Conservation (phyloP, 768 basidiomycete genomes). For the Hericium coralloides region DNA sequence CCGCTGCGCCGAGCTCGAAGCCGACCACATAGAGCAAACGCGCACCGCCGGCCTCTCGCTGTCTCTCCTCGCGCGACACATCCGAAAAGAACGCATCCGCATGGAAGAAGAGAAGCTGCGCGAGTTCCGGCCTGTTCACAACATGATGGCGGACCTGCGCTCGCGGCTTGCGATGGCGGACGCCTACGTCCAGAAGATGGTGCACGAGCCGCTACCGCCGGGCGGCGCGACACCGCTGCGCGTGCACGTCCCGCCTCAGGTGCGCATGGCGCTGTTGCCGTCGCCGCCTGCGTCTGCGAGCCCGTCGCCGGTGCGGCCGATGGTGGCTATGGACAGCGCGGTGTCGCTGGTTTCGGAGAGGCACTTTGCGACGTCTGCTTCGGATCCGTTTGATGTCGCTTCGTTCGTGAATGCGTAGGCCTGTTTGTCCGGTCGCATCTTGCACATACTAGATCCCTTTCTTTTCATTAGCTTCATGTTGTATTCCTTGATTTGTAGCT, state of each 20-base stretch:
- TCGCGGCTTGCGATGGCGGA: neutral
- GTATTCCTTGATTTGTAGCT: neutral
- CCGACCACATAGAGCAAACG: neutral
- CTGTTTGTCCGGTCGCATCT: no score
- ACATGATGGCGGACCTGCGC: constrained; percentile 1
- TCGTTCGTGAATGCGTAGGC: no score
- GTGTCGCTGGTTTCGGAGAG: no score
- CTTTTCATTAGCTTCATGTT: neutral
- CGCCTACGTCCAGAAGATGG: constrained; percentile 1
- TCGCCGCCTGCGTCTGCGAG: neutral
- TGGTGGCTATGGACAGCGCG: neutral
- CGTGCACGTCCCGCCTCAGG: neutral
- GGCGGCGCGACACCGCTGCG: neutral
- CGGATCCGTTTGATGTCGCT: no score
- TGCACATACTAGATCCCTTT: neutral
- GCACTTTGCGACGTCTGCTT: no score
- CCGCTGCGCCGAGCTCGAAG: neutral
- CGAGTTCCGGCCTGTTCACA: neutral
- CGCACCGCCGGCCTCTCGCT: neutral
- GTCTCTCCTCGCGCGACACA: neutral
- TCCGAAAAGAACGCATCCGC: neutral
- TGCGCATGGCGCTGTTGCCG: neutral
- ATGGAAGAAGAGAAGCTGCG: neutral
- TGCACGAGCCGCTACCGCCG: neutral
- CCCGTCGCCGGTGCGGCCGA: neutral